These are phyloP conservation scores for Tetrapyrgos nigripes DNA, from an alignment of 1,284 basidiomycete genomes.

Conservation along the genomic window DNA sequence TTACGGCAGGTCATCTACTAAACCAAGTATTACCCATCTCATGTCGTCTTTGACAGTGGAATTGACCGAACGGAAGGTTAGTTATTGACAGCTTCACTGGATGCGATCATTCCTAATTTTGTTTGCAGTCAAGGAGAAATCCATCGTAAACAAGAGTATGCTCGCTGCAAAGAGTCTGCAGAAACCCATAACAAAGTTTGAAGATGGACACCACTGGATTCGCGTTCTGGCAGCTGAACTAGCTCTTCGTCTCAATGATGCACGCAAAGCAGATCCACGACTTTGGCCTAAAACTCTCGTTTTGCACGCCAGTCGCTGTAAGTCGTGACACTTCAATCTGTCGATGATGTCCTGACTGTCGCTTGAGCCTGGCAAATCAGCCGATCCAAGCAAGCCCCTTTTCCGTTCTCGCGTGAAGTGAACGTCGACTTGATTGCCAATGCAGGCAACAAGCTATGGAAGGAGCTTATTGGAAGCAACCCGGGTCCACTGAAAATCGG, in stretches of 20 bases:
- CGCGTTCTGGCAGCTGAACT: constrained; percentile 91
- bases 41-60: constrained; percentile 57
- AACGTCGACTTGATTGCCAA: constrained; percentile 80
- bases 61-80: constrained; percentile 90
- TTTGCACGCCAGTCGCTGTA: constrained; percentile 76
- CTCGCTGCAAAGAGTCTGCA: constrained; percentile 91
- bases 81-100: constrained; percentile 8
- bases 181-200: constrained; percentile 72
- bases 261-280: constrained; percentile 72
- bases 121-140: constrained; percentile 82
- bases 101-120: background rate
- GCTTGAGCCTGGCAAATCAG: constrained; percentile 66
- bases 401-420: constrained; percentile 80
- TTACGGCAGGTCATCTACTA: constrained; percentile 58
- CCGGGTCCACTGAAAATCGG: constrained; percentile 69
- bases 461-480: constrained; percentile 73
- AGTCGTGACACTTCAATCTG: constrained; percentile 13
- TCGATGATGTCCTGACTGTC: constrained; percentile 11
- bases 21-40: too few species aligned
- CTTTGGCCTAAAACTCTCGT: constrained; percentile 95
- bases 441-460: constrained; percentile 88
- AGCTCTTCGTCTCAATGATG: constrained; percentile 84
- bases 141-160: constrained; percentile 88
- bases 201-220: constrained; percentile 90
- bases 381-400: constrained; percentile 82